These are phyloP conservation scores for Xylaria grammica DNA, from an alignment of 495 filamentous ascomycete species.

Conservation along the genomic window DNA sequence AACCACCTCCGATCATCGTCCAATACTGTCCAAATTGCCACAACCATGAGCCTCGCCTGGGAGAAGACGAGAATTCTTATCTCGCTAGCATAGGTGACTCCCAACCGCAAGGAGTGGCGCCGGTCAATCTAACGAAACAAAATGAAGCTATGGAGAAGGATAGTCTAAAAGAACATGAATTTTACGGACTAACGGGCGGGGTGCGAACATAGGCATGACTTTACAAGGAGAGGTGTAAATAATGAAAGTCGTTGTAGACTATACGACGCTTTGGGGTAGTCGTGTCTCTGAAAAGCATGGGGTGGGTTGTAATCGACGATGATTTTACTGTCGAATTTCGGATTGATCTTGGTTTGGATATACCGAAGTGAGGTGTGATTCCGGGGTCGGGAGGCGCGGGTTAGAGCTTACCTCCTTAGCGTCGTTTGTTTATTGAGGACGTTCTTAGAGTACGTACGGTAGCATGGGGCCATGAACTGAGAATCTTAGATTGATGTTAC, in stretches of 20 bases:
- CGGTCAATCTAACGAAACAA: not conserved
- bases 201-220: not conserved
- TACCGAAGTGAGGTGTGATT: too few species aligned
- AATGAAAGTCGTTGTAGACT: not conserved
- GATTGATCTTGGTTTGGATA: too few species aligned
- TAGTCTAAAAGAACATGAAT: not conserved
- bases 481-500: too few species aligned
- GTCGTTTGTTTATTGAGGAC: too few species aligned
- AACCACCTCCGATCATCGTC: not conserved
- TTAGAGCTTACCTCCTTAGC: too few species aligned
- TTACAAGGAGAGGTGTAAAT: not conserved
- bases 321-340: too few species aligned
- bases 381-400: too few species aligned
- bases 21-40: constrained; percentile 8
- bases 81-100: constrained; percentile 3
- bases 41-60: not conserved
- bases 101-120: constrained; percentile 13
- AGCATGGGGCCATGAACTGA: too few species aligned
- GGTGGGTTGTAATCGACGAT: too few species aligned
- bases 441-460: too few species aligned
- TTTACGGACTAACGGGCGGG: too few species aligned
- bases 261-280: not conserved
- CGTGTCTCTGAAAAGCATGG: too few species aligned
- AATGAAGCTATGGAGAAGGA: not conserved
- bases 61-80: constrained; percentile 1